Evolutionary conservation across 441 rosid genomes (phyloP), one percentile per base, ranked within the genome.

Genomic region (Theobroma grandiflorum): DNA sequence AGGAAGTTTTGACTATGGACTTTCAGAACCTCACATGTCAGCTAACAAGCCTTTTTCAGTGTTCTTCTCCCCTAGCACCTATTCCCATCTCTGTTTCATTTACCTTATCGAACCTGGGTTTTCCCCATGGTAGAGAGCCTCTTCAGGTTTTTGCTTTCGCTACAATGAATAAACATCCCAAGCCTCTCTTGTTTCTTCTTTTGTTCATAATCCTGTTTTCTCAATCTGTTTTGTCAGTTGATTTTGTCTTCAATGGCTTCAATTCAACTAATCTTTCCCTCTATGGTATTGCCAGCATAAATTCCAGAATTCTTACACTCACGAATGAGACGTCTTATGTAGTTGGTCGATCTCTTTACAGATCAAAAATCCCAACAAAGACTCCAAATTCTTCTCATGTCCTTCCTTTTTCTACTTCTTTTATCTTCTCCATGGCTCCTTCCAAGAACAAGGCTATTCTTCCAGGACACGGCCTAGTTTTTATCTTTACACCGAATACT

Each of bases 371-470:
- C n/a, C 90, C 45, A 8, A 79, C 93, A 2, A 90, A 86, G 79
- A 74, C 66, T 26, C 88, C 84, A 22, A 38, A 80, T 14, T 85
- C 93, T 11, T 87, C 90, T 62, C 50, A 59, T 76, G 91, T 87
- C 0, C 78, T 81, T 20, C 92, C 93, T 2, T 88, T 93, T 78
- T 93, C 95, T 0, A 91, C 94, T 78, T 90, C 98, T 37, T 93
- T 92, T 79, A 89, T 90, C 77, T 93, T 95, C 75, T 77, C 95
- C 79, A 88, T 89, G 86, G 87, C 95, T 70, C 97, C 93, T 53
- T 89, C 78, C 82, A 57, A 78, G 50, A 82, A 84, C 87, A 65
- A 74, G 43, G 82, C 81, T 57, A 69, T 78, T 6, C 95, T 88
- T 2, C 84, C 95, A 0, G 92, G 96, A 0, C 97, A 93, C 66